Percentiles rank a stretch among this genome's conserved stretches.
Conservation (phyloP, 2,329 filamentous ascomycete genomes). For the Bertia moriformis region DNA sequence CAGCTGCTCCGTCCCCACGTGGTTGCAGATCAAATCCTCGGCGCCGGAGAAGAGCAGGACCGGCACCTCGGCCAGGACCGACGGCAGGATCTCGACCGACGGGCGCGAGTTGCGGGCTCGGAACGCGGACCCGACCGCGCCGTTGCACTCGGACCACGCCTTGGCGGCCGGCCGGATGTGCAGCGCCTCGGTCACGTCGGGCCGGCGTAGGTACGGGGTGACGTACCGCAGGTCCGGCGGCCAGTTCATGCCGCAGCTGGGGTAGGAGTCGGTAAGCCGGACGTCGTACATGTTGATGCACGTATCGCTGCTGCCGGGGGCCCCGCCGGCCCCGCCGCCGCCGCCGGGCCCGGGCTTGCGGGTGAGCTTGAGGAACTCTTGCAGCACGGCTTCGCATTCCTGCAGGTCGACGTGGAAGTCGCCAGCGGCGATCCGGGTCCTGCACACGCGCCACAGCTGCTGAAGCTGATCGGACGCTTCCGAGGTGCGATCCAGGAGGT, state of each 20-base stretch:
- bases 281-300: slow-evolving; percentile 98
- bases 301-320: slow-evolving; percentile 32
- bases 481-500: slow-evolving; percentile 54
- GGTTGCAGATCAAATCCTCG: slow-evolving; percentile 92
- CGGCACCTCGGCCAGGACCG: slow-evolving; percentile 61
- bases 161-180: slow-evolving; percentile 69
- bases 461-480: slow-evolving; percentile 52
- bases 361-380: slow-evolving; percentile 56
- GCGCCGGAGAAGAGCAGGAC: slow-evolving; percentile 84
- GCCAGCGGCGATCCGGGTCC: slow-evolving; percentile 42
- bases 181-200: slow-evolving; percentile 64
- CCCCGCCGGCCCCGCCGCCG: slow-evolving; percentile 22
- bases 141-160: slow-evolving; percentile 84
- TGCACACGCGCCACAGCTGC: slow-evolving; percentile 53
- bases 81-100: slow-evolving; percentile 61
- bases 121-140: slow-evolving; percentile 63
- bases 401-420: slow-evolving; percentile 50
- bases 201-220: slow-evolving; percentile 68
- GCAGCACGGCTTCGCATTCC: slow-evolving; percentile 65
- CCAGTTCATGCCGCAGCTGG: slow-evolving; percentile 95
- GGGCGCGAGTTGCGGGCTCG: slow-evolving; percentile 56
- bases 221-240: slow-evolving; percentile 69
- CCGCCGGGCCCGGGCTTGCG: slow-evolving; percentile 22
- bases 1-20: slow-evolving; percentile 79
- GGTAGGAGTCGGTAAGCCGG: slow-evolving; percentile 64